Evolutionary conservation across 768 basidiomycete species (phyloP), one percentile per base, ranked within the genome.

Genomic region (Pulveroboletus sp.): DNA sequence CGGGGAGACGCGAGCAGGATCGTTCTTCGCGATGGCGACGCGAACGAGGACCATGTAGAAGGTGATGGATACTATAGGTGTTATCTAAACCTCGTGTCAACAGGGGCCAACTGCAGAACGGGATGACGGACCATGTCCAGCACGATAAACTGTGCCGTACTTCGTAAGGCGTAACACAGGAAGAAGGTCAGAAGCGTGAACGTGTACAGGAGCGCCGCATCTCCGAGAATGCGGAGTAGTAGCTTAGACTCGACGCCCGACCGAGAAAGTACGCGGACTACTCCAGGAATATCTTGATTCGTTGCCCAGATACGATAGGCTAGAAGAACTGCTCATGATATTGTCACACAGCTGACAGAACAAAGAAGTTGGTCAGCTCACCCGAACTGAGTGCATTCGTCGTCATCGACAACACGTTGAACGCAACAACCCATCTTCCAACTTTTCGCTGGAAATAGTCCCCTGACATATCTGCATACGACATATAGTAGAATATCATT

Each of bases 371-470:
- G 14, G 24, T 26, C 14, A 14, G 14, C 58, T 49, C 40, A 59
- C 58, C 50, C 3, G 63, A 63, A 40, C 57, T 46, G n/a, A 63
- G 37, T 26, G 52, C 3, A 30, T 65, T 63, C 3, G 62, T 65
- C 3, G 43, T 39, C 35, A 63, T 45, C 12, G 63, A 59, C 30
- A 61, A 39, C 8, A 50, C 14, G 39, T 55, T 61, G 38, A 65
- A 65, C 3, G 46, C 30, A 32, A 50, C 21, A 12, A 50, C 28
- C 61, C 58, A 58, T 42, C 43, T 24, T 12, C 46, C 47, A 1
- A 39, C 21, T 33, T 48, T 40, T 8, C 18, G 18, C 27, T 48
- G 39, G 24, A 49, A 47, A 37, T 41, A 15, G 21, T 45, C 33
- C 17, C 35, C 17, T 11, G 37, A 2, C 14, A 44, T 15, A 1